Conservation (phyloP, 768 basidiomycete species). For the Lyophyllum decastes region DNA sequence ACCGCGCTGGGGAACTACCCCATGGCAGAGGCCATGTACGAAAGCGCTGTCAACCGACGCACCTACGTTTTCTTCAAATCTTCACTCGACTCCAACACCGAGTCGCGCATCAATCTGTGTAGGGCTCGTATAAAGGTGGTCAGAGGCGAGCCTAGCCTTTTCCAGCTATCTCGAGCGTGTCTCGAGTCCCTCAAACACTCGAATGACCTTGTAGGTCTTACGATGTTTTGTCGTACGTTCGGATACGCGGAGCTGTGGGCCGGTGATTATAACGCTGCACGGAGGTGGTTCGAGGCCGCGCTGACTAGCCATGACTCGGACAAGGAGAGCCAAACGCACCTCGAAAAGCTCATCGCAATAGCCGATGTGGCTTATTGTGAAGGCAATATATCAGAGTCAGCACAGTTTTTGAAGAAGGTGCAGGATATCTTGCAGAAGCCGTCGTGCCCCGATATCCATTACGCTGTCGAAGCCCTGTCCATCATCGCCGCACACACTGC, state of each 20-base stretch:
- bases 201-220: too few species aligned
- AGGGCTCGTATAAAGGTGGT: too few species aligned
- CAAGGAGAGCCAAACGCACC: neutral
- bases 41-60: too few species aligned
- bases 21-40: neutral
- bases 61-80: neutral
- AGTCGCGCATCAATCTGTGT: neutral
- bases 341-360: neutral
- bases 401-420: neutral
- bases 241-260: too few species aligned
- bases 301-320: neutral
- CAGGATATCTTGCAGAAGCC: neutral
- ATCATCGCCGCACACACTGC: neutral
- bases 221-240: too few species aligned
- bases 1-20: neutral
- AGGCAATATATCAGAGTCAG: neutral
- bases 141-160: too few species aligned
- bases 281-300: conserved; percentile 1
- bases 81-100: neutral
- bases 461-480: neutral
- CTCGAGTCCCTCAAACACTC: too few species aligned
- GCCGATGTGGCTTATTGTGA: conserved; percentile 3
- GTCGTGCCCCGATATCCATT: neutral
- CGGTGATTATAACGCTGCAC: too few species aligned
- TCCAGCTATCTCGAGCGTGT: too few species aligned